Evolutionary conservation across 139 green algal genomes (phyloP).

Genomic region (Diplosphaera chodatii): DNA sequence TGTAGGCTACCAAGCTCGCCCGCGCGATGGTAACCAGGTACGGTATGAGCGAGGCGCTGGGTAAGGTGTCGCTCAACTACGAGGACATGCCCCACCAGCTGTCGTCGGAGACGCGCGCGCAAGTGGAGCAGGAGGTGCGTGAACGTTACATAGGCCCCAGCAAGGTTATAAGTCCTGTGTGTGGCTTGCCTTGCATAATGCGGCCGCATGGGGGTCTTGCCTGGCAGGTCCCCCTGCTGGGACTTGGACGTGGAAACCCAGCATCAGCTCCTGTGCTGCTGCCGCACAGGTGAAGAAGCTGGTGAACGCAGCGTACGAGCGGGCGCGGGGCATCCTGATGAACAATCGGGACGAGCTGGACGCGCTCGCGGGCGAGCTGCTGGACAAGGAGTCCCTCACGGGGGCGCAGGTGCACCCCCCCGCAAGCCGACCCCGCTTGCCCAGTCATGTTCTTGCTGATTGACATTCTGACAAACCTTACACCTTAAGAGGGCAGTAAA

Average conservation of each 20-base stretch:
- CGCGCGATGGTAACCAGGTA: slow-evolving; percentile 88
- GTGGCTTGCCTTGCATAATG: no score
- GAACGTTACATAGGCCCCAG: no score
- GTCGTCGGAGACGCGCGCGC: slow-evolving; percentile 76
- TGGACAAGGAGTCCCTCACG: slow-evolving; percentile 89
- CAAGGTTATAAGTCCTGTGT: no score
- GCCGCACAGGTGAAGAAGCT: slow-evolving; percentile 42
- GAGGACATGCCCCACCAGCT: slow-evolving; percentile 72
- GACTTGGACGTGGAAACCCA: no score
- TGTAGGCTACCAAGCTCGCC: slow-evolving; percentile 69
- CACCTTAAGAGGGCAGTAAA: no score
- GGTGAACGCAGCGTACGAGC: slow-evolving; percentile 61
- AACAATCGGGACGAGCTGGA: slow-evolving; percentile 85
- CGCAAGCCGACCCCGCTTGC: no score
- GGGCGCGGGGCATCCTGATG: slow-evolving; percentile 66
- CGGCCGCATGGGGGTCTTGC: no score
- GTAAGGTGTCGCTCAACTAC: slow-evolving; percentile 72
- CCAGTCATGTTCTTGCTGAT: no score
- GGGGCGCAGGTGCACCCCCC: slow-evolving; percentile 56
- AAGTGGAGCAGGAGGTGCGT: slow-evolving; percentile 87
- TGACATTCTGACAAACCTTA: no score
- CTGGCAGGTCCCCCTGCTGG: no score
- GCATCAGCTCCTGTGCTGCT: no score
- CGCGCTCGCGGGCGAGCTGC: slow-evolving; percentile 69
- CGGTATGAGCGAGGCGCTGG: slow-evolving; percentile 76